Percentiles rank a stretch among this genome's conserved stretches.
phyloP scores from a whole-genome alignment of 139 green algal species.

The Spirogloea muscicola region DNA sequence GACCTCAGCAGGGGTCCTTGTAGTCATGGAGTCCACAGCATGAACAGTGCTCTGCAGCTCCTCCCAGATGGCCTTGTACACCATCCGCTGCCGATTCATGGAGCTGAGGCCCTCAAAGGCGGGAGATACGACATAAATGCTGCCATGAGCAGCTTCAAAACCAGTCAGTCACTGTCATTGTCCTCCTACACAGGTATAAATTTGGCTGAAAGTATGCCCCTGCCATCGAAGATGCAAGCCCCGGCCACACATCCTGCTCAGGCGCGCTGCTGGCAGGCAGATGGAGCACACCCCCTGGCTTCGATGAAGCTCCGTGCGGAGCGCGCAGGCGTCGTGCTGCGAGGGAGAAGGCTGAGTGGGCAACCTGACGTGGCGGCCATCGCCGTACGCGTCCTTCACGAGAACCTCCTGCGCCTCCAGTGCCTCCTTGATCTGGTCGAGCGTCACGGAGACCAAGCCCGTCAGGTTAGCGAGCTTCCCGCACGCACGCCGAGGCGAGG shows the following conservation, averaged over 20 bases:
- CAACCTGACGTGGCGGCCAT: constrained; percentile 42
- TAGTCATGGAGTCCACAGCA: constrained; percentile 24
- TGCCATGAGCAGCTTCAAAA: constrained; percentile 13
- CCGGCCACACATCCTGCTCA: not conserved
- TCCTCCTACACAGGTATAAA: not conserved
- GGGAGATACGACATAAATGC: constrained; percentile 52
- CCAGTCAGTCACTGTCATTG: no score
- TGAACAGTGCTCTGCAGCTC: constrained; percentile 45
- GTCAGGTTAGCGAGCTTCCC: not conserved
- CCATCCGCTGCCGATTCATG: constrained; percentile 50
- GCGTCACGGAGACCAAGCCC: not conserved
- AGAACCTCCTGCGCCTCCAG: constrained; percentile 37
- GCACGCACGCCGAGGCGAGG: not conserved
- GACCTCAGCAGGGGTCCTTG: constrained; percentile 17
- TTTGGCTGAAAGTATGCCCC: not conserved
- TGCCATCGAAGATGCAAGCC: not conserved
- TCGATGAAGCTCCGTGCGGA: not conserved
- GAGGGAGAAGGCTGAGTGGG: not conserved
- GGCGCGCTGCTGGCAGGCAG: not conserved
- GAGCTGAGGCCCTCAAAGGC: constrained; percentile 52
- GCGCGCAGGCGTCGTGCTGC: not conserved
- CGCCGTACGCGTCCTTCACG: constrained; percentile 34
- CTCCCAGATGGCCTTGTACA: constrained; percentile 60
- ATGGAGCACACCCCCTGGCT: not conserved
- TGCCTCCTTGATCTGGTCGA: constrained; percentile 25